Conservation (phyloP, 805 yeast species). For the Metschnikowia bowlesiae region DNA sequence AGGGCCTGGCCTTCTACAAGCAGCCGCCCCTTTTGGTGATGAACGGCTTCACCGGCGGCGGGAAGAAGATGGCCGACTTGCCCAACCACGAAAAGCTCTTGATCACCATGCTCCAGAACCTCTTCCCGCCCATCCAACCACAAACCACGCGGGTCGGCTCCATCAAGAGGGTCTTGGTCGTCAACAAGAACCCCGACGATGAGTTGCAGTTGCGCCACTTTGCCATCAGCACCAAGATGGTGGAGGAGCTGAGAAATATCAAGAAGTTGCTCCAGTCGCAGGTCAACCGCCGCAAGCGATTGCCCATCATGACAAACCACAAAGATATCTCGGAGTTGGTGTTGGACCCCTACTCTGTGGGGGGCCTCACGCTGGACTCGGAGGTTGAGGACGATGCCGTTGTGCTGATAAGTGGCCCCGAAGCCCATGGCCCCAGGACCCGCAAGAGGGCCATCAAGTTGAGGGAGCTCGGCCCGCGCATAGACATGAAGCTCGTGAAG, state of each 20-base stretch:
- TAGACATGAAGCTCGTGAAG: constrained; percentile 70
- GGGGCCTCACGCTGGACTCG: constrained; percentile 81
- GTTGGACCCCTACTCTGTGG: constrained; percentile 77
- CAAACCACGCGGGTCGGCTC: constrained; percentile 67
- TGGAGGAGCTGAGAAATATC: constrained; percentile 69
- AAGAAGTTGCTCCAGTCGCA: constrained; percentile 65
- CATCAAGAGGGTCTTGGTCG: constrained; percentile 79
- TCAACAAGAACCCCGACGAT: constrained; percentile 72
- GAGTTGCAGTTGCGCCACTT: constrained; percentile 85
- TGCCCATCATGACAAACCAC: constrained; percentile 67
- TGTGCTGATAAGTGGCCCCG: constrained; percentile 47
- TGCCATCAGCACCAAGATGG: constrained; percentile 78
- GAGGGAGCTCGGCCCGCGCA: constrained; percentile 90
- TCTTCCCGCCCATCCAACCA: constrained; percentile 94
- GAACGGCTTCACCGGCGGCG: constrained; percentile 68
- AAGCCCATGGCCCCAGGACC: constrained; percentile 22
- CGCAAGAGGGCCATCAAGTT: constrained; percentile 82
- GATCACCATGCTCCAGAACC: constrained; percentile 87
- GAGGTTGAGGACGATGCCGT: constrained; percentile 90
- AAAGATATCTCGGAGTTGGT: constrained; percentile 79
- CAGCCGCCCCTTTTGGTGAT: constrained; percentile 88
- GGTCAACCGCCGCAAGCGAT: constrained; percentile 50
- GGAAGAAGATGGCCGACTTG: constrained; percentile 52
- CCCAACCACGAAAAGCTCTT: constrained; percentile 72
- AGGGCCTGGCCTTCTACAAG: constrained; percentile 56